phyloP scores from a whole-genome alignment of 1,284 basidiomycete species.

The Volvariella volvacea region DNA sequence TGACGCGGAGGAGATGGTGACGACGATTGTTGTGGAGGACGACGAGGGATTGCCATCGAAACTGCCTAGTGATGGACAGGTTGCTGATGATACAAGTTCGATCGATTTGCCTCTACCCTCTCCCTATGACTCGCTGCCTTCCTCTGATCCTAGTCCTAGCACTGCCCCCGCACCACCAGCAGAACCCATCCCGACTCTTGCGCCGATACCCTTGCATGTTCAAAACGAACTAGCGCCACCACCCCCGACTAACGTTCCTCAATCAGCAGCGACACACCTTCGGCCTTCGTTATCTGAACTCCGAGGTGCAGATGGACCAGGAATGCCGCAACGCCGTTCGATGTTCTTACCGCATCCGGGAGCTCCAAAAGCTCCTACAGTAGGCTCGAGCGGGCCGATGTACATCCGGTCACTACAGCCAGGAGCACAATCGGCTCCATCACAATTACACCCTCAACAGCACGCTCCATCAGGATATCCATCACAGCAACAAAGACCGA shows the following conservation, averaged over 20 bases:
- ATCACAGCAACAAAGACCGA: slow-evolving; percentile 1
- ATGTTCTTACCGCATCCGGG: slow-evolving; percentile 69
- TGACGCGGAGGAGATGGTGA: slow-evolving; percentile 11
- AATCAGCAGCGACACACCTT: slow-evolving; percentile 17
- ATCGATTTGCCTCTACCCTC: background rate
- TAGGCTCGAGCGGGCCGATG: slow-evolving; percentile 46
- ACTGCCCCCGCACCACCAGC: background rate
- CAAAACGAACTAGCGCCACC: slow-evolving; percentile 5
- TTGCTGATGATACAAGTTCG: background rate
- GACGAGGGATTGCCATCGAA: slow-evolving; percentile 28
- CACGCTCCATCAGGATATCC: background rate
- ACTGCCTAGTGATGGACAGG: background rate
- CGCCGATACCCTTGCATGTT: slow-evolving; percentile 5
- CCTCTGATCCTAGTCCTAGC: background rate
- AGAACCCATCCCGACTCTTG: slow-evolving; percentile 11
- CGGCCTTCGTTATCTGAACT: slow-evolving; percentile 25
- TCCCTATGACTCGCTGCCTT: background rate
- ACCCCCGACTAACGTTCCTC: slow-evolving; percentile 12
- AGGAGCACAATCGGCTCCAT: slow-evolving; percentile 5
- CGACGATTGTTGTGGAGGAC: slow-evolving; percentile 29
- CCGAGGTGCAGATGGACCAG: slow-evolving; percentile 19
- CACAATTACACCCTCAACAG: slow-evolving; percentile 6
- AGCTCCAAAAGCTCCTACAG: slow-evolving; percentile 50
- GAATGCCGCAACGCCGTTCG: slow-evolving; percentile 33
- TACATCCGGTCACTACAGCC: slow-evolving; percentile 32